phyloP scores from a whole-genome alignment of 1,284 basidiomycete genomes.

The Tremellales sp. region DNA sequence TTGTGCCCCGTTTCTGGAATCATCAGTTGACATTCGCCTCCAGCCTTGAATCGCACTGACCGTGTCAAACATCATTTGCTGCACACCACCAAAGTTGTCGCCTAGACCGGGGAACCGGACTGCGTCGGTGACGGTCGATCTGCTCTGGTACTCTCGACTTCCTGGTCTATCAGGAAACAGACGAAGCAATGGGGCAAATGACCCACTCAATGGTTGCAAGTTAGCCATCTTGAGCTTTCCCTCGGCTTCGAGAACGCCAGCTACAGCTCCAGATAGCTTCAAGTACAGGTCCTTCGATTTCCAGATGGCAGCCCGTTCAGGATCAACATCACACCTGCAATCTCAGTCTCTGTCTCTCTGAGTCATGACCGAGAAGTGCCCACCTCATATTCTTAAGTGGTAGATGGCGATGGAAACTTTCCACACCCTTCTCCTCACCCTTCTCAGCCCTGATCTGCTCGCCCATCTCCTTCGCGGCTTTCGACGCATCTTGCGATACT shows the following conservation, averaged over 20 bases:
- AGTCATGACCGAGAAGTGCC: neutral
- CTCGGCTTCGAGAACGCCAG: slow-evolving; percentile 54
- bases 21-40: neutral
- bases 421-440: slow-evolving; percentile 54
- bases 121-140: slow-evolving; percentile 49
- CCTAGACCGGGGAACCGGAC: slow-evolving; percentile 55
- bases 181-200: neutral
- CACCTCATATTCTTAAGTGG: slow-evolving; percentile 60
- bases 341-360: neutral
- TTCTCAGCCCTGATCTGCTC: slow-evolving; percentile 57
- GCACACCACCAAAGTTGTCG: slow-evolving; percentile 50
- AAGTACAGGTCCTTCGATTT: slow-evolving; percentile 57
- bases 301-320: slow-evolving; percentile 56
- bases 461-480: slow-evolving; percentile 55
- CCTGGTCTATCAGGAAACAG: slow-evolving; percentile 42
- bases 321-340: slow-evolving; percentile 56
- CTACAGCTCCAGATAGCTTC: slow-evolving; percentile 57
- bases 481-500: slow-evolving; percentile 51
- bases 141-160: slow-evolving; percentile 55
- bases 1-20: neutral
- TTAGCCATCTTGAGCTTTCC: slow-evolving; percentile 51
- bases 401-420: slow-evolving; percentile 60
- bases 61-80: slow-evolving; percentile 50
- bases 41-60: too few species aligned
- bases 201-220: slow-evolving; percentile 55